A percentile compares a stretch with the other conserved stretches of the same genome.
These are phyloP conservation scores for Rheum nobile DNA, from an alignment of 148 eudicot species.

Conservation along the genomic window DNA sequence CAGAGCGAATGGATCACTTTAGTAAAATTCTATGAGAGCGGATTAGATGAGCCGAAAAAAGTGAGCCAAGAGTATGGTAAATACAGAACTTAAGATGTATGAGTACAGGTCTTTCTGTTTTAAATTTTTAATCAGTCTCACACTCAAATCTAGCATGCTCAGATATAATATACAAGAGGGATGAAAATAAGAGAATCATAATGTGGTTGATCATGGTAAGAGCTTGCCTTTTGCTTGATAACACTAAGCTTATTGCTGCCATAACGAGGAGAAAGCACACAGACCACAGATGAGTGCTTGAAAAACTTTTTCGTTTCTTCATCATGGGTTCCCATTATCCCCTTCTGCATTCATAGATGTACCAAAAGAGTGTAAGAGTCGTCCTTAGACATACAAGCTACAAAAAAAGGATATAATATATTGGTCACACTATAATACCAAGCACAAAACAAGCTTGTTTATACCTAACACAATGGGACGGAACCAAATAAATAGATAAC, in stretches of 20 bases:
- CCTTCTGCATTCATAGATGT: neutral
- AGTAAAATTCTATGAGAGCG: no score
- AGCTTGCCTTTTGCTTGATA: constrained; percentile 7
- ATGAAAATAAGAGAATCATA: neutral
- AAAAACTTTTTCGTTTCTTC: constrained; percentile 7
- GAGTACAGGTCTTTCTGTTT: no score
- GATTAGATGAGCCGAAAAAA: no score
- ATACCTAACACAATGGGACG: neutral
- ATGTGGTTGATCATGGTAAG: neutral
- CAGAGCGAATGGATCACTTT: no score
- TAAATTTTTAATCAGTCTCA: no score
- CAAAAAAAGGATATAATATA: no score
- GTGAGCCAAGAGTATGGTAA: no score
- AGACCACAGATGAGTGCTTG: constrained; percentile 7
- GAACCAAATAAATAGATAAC: no score
- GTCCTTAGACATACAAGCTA: neutral
- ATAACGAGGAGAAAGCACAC: constrained; percentile 10
- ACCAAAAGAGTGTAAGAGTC: neutral
- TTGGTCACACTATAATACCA: neutral
- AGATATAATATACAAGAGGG: no score
- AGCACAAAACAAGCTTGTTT: neutral
- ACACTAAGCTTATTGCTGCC: constrained; percentile 7
- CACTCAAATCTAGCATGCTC: neutral
- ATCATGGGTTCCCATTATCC: constrained; percentile 8
- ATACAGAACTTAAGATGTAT: no score